These are phyloP conservation scores for Melastoma malabathricum DNA, from an alignment of 345 rosid genomes.

Conservation along the genomic window DNA sequence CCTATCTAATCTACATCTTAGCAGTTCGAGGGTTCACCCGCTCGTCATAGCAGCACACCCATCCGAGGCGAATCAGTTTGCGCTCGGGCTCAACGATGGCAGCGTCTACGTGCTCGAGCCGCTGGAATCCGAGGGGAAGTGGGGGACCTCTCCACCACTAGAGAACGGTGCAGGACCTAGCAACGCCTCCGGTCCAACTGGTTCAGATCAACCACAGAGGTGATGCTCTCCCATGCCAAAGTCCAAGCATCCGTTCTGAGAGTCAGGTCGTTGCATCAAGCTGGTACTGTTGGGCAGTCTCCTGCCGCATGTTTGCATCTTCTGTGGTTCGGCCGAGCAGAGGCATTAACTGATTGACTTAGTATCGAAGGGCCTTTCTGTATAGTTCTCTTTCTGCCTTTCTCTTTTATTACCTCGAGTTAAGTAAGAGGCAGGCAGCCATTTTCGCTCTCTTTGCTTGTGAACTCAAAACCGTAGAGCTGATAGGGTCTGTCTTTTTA, in stretches of 20 bases:
- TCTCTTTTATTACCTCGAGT: too few relatives aligned
- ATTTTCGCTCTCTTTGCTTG: too few relatives aligned
- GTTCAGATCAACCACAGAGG: conserved; percentile 42
- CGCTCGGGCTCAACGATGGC: conserved; percentile 63
- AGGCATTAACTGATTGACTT: too few relatives aligned
- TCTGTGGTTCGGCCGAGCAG: too few relatives aligned
- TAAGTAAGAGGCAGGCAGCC: too few relatives aligned
- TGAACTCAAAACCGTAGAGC: too few relatives aligned
- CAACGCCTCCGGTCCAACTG: conserved; percentile 24
- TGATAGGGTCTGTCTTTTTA: too few relatives aligned
- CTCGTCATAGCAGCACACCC: conserved; percentile 72
- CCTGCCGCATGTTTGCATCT: too few relatives aligned
- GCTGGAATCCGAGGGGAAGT: conserved; percentile 50
- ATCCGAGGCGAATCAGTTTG: conserved; percentile 59
- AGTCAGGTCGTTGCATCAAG: too few relatives aligned
- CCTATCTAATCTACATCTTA: conserved; percentile 5
- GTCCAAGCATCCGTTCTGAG: neutral
- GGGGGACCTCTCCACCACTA: conserved; percentile 61
- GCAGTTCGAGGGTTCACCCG: conserved; percentile 65
- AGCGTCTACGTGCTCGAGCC: conserved; percentile 63
- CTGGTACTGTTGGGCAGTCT: too few relatives aligned
- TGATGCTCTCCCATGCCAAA: conserved; percentile 4
- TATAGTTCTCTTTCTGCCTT: too few relatives aligned
- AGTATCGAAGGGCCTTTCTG: too few relatives aligned
- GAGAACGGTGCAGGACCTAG: conserved; percentile 59